These are phyloP conservation scores for Meyerozyma sp. DNA, from an alignment of 1,139 yeast species.

Conservation along the genomic window DNA sequence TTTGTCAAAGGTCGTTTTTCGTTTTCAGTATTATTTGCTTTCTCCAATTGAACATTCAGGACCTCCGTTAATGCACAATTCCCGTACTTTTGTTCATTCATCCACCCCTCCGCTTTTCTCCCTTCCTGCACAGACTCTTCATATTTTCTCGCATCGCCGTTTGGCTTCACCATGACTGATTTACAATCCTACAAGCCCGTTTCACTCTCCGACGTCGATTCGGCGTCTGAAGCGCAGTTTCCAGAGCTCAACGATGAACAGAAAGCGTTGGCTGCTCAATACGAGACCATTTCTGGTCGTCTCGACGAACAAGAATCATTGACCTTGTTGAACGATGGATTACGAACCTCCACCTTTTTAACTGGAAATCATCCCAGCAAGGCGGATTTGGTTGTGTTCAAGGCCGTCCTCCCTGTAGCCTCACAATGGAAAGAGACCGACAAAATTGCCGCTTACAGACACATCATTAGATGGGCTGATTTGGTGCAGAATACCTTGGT, in stretches of 20 bases:
- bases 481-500: slow-evolving; percentile 67
- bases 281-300: slow-evolving; percentile 65
- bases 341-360: slow-evolving; percentile 67
- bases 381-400: slow-evolving; percentile 66
- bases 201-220: slow-evolving; percentile 29
- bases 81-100: too few species aligned
- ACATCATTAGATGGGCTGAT: slow-evolving; percentile 87
- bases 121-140: neutral
- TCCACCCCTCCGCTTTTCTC: neutral
- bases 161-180: neutral
- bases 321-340: slow-evolving; percentile 58
- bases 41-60: neutral
- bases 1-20: neutral
- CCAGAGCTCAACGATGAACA: slow-evolving; percentile 41
- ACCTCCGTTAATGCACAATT: neutral
- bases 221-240: slow-evolving; percentile 23
- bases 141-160: neutral
- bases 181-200: slow-evolving; percentile 8
- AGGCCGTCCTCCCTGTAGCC: slow-evolving; percentile 57
- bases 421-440: slow-evolving; percentile 51
- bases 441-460: slow-evolving; percentile 59
- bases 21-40: too few species aligned
- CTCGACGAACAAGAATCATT: slow-evolving; percentile 52
- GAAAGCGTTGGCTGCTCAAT: slow-evolving; percentile 76
- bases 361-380: slow-evolving; percentile 60